A percentile compares a stretch with the other conserved stretches of the same genome.
Evolutionary conservation across 2,329 filamentous ascomycete species (phyloP).

Genomic region (Colletotrichum australisinense): DNA sequence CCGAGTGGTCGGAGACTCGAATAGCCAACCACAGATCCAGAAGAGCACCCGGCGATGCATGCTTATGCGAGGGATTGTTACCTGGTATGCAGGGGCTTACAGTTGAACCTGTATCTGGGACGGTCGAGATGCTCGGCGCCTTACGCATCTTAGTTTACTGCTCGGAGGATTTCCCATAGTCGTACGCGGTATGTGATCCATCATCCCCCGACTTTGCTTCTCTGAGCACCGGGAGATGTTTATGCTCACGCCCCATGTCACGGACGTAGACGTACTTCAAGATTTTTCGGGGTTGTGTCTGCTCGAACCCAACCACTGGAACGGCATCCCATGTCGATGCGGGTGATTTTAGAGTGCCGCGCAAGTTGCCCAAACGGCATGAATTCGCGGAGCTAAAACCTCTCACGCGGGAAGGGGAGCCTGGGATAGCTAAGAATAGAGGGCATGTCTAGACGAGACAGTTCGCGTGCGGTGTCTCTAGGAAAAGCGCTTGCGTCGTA

Average conservation of each 20-base stretch:
- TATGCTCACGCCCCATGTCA: not conserved
- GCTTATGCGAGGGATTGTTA: not conserved
- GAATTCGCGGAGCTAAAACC: conserved; percentile 16
- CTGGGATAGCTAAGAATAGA: conserved; percentile 22
- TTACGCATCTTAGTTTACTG: conserved; percentile 9
- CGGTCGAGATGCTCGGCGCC: conserved; percentile 22
- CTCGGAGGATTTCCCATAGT: not conserved
- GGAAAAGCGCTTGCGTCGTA: not conserved
- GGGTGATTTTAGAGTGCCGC: conserved; percentile 19
- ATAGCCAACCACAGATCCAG: not conserved
- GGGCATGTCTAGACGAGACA: conserved; percentile 33
- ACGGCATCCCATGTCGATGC: conserved; percentile 20
- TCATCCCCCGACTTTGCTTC: not conserved
- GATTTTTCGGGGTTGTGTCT: not conserved
- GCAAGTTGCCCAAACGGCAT: conserved; percentile 21
- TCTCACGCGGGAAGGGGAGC: not conserved
- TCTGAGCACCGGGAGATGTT: not conserved
- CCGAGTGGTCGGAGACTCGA: not conserved
- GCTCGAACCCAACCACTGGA: not conserved
- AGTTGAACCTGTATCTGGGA: not conserved
- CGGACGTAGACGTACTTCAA: not conserved
- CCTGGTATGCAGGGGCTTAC: not conserved
- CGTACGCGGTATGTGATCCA: not conserved
- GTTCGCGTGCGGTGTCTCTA: not conserved
- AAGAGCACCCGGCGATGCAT: not conserved